Base-by-base conservation (phyloP, 805 yeast species). In the Huiozyma sinensis region DNA sequence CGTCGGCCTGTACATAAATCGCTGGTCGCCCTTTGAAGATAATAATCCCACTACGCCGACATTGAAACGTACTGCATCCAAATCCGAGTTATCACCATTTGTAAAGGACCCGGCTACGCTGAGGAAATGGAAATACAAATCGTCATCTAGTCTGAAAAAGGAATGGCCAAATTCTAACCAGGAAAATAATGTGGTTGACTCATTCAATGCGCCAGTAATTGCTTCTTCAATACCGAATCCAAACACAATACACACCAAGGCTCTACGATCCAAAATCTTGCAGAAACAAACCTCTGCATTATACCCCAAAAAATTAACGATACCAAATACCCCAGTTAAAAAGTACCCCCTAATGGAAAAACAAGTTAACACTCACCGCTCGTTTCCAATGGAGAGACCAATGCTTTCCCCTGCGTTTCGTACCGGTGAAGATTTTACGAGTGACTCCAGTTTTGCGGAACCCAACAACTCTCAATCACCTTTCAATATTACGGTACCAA, bases 281-380 rank as follows among this genome's bases (percentile, higher is more conserved):
- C 47, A 39, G 41, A 44, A 39, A 44, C 33, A 32, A 7, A 28
- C 38, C 37, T 41, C 43, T 33, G 40, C 49, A 28, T 44, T 42
- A 30, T 56, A 48, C 28, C 55, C 62, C 11, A 54, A 50, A 27
- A 57, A 53, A 40, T 40, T 55, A 13, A 43, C 44, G 27, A 57
- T 55, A 13, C 66, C 64, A 5, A 57, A 56, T 36, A 59, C 64
- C 10, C 65, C 64, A 12, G 54, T 63, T 33, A 62, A 61, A 38
- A 59, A 51, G 48, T 56, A 60, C 8, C 66, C 64, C 9, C 41
- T 45, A 39, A 47, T 48, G 35, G 24, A 17, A 17, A 17, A 17
- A 17, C 24, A 17, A 17, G 24, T 17, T 4, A 48, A 48, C n/a
- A 49, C 40, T 35, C 33, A 31, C n/a, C 11, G n/a, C 33, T 3